Conservation (phyloP, 169 alveolate species). For the Eimeria sp. region DNA sequence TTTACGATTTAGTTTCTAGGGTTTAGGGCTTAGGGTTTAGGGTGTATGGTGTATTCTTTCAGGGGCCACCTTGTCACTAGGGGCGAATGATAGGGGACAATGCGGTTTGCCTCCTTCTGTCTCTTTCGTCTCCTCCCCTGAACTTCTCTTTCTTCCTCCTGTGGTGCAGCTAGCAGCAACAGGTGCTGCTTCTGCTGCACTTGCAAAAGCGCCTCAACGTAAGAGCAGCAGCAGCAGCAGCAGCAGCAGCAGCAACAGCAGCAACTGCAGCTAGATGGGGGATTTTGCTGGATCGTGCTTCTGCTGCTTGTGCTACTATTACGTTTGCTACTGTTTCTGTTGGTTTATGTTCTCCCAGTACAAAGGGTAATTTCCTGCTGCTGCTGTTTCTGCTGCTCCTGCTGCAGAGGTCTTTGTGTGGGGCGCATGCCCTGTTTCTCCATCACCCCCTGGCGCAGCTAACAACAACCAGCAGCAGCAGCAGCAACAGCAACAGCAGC, state of each 20-base stretch:
- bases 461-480: neutral
- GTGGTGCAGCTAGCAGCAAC: neutral
- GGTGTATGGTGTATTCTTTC: neutral
- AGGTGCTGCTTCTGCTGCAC: neutral
- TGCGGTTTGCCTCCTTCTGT: constrained; percentile 6
- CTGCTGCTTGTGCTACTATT: constrained; percentile 5
- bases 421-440: neutral
- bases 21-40: constrained; percentile 1
- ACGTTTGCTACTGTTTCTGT: neutral
- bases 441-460: neutral
- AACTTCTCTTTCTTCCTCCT: neutral
- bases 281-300: neutral
- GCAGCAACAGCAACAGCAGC: neutral
- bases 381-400: neutral
- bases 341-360: neutral
- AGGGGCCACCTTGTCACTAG: neutral
- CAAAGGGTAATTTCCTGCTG: neutral
- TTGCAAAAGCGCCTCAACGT: neutral
- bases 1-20: neutral
- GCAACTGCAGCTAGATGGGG: neutral
- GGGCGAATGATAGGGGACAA: constrained; percentile 6
- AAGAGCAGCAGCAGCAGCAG: neutral
- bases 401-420: constrained; percentile 21
- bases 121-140: neutral
- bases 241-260: neutral